A percentile compares a stretch with the other conserved stretches of the same genome.
Conservation (phyloP, 768 basidiomycete species). For the Rubroboletus satanas region DNA sequence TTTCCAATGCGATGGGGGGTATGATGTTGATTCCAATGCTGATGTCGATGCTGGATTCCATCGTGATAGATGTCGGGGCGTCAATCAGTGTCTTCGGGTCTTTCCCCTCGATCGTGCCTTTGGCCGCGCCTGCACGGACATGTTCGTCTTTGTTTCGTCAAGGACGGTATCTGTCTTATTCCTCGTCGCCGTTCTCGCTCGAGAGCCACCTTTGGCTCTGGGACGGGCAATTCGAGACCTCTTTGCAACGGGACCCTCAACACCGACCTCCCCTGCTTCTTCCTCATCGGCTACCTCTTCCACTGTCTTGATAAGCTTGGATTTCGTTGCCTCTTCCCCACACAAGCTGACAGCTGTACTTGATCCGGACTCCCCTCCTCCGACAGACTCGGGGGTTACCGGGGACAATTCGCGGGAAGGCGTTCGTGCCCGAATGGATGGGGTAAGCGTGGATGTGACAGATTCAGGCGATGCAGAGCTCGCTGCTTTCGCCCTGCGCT, state of each 20-base stretch:
- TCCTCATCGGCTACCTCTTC: conserved; percentile 13
- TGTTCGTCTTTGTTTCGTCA: conserved; percentile 17
- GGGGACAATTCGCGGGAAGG: conserved; percentile 23
- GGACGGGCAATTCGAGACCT: conserved; percentile 16
- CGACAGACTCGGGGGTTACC: conserved; percentile 25
- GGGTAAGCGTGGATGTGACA: conserved; percentile 29
- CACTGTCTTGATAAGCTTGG: conserved; percentile 14
- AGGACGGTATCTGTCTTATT: conserved; percentile 8
- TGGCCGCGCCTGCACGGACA: conserved; percentile 26
- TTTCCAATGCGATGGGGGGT: conserved; percentile 19
- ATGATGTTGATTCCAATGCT: conserved; percentile 20
- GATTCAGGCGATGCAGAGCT: conserved; percentile 25
- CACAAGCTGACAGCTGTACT: conserved; percentile 33
- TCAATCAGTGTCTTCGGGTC: conserved; percentile 29
- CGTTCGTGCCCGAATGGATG: conserved; percentile 19
- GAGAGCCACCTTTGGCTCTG: conserved; percentile 23
- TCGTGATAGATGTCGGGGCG: conserved; percentile 6
- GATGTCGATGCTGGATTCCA: conserved; percentile 16
- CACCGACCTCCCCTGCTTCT: conserved; percentile 14
- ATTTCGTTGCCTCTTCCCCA: conserved; percentile 24
- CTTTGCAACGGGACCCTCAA: conserved; percentile 16
- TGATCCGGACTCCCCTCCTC: conserved; percentile 28
- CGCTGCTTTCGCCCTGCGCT: conserved; percentile 23
- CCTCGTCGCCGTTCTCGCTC: conserved; percentile 16
- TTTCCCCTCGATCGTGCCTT: conserved; percentile 31